phyloP scores from a whole-genome alignment of 768 basidiomycete genomes.

The Thelephora aurantiotincta region DNA sequence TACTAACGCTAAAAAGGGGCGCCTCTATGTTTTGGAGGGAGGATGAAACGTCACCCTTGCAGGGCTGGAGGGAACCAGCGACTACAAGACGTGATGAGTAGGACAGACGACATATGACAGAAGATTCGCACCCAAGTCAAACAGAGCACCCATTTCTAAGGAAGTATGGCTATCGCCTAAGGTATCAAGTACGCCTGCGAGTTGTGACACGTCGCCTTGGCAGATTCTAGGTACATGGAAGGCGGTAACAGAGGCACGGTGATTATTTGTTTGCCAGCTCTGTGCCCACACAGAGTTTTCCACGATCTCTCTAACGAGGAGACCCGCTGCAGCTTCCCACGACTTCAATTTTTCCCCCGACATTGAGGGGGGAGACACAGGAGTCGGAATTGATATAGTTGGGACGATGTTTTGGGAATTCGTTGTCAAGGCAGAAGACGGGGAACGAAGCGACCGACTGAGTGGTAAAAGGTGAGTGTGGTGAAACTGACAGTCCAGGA shows the following conservation, averaged over 20 bases:
- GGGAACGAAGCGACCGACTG: conserved; percentile 44
- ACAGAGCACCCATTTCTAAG: conserved; percentile 29
- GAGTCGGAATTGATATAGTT: conserved; percentile 58
- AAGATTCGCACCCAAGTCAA: conserved; percentile 13
- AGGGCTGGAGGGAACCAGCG: neutral
- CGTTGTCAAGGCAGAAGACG: conserved; percentile 25
- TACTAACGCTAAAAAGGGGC: conserved; percentile 52
- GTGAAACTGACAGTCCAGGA: conserved; percentile 56
- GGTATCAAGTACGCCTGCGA: conserved; percentile 27
- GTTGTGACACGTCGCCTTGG: conserved; percentile 39
- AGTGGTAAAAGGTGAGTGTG: conserved; percentile 49
- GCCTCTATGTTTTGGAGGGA: conserved; percentile 25
- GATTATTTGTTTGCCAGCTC: conserved; percentile 37
- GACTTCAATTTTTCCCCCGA: conserved; percentile 56
- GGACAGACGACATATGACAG: neutral
- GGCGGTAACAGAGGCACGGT: conserved; percentile 9
- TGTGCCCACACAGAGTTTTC: conserved; percentile 61
- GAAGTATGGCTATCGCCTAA: conserved; percentile 26
- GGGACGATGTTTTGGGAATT: neutral
- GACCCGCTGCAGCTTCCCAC: conserved; percentile 51
- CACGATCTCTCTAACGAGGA: conserved; percentile 53
- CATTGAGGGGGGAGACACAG: conserved; percentile 68
- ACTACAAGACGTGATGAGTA: neutral
- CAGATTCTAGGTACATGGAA: conserved; percentile 28
- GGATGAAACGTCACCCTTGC: neutral